A percentile compares a stretch with the other conserved stretches of the same genome.
These are phyloP conservation scores for Solanum pennellii DNA, from an alignment of 257 asterid genomes.

Conservation along the genomic window DNA sequence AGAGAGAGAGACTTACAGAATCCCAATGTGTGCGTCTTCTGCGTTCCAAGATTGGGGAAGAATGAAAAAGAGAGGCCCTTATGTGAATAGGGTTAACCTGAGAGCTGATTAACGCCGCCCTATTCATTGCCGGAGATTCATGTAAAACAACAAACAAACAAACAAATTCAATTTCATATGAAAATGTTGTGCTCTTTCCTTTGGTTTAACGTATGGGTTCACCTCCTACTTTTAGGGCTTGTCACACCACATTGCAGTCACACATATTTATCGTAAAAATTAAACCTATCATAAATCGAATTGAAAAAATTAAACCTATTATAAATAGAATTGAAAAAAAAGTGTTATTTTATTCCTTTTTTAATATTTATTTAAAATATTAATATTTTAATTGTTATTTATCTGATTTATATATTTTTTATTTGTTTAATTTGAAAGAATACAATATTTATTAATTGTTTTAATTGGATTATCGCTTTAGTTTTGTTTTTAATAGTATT, in stretches of 20 bases:
- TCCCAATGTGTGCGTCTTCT: constrained; percentile 53
- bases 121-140: constrained; percentile 42
- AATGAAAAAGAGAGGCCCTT: constrained; percentile 45
- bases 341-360: not conserved
- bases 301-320: no score
- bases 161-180: not conserved
- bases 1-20: constrained; percentile 26
- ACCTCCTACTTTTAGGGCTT: not conserved
- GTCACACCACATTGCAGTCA: not conserved
- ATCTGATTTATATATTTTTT: no score
- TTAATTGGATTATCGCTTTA: no score
- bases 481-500: no score
- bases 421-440: no score
- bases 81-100: constrained; percentile 35
- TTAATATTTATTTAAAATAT: no score
- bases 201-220: not conserved
- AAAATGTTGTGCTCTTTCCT: not conserved
- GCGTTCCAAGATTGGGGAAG: constrained; percentile 63
- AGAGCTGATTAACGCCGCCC: constrained; percentile 34
- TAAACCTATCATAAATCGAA: no score
- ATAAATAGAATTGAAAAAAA: no score
- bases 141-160: not conserved
- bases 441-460: no score
- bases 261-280: not conserved
- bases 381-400: no score